These are phyloP conservation scores for Solanum etuberosum DNA, from an alignment of 257 asterid species.

Conservation along the genomic window DNA sequence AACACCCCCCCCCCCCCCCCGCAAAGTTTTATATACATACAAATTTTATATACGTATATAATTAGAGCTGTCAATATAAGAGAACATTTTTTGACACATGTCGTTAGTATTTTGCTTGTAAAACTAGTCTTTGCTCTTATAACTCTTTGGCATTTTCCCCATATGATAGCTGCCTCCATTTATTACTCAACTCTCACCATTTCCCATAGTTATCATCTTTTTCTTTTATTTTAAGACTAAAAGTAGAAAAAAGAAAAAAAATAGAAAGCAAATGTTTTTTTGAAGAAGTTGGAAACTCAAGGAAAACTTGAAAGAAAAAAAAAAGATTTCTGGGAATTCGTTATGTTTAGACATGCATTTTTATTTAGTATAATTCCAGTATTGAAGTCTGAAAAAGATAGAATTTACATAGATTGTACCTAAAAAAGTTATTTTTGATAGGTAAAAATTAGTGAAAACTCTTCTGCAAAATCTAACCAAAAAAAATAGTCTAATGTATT, in stretches of 20 bases:
- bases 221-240: not conserved
- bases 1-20: not conserved
- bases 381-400: too few relatives aligned
- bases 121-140: not conserved
- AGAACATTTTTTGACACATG: not conserved
- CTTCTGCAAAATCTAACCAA: not conserved
- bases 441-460: not conserved
- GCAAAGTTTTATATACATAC: not conserved
- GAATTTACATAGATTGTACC: accelerated
- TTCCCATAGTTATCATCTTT: not conserved
- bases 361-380: accelerated
- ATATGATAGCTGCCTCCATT: not conserved
- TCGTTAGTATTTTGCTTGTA: not conserved
- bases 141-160: not conserved
- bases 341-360: not conserved
- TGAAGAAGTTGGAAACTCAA: not conserved
- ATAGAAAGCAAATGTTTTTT: not conserved
- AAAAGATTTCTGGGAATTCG: not conserved
- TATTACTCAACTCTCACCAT: not conserved
- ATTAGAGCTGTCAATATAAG: not conserved
- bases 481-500: not conserved
- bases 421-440: not conserved
- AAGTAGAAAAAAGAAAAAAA: not conserved
- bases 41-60: not conserved
- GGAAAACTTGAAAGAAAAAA: not conserved